Evolutionary conservation across 1,284 basidiomycete species (phyloP).

Genomic region (Papiliotrema flavescens): DNA sequence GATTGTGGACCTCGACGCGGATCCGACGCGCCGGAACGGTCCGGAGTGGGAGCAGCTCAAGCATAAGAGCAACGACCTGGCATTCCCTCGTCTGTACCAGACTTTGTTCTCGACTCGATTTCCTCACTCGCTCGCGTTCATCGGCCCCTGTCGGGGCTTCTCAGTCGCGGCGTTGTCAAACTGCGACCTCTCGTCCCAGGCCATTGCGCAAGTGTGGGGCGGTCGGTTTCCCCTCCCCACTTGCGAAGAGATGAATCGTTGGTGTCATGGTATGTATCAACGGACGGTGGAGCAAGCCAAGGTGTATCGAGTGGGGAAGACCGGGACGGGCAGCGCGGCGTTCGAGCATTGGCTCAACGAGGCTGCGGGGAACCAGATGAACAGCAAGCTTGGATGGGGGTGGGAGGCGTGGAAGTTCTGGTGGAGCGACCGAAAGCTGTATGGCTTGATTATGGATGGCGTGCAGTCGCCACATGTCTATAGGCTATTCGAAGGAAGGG

Average conservation of each 20-base stretch:
- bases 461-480: constrained; percentile 11
- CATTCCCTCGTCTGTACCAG: constrained; percentile 13
- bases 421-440: constrained; percentile 12
- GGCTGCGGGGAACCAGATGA: constrained; percentile 10
- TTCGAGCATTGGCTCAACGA: constrained; percentile 12
- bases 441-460: constrained; percentile 8
- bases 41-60: constrained; percentile 9
- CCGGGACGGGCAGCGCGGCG: neutral
- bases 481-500: constrained; percentile 11
- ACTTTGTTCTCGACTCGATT: constrained; percentile 5
- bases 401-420: constrained; percentile 14
- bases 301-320: neutral
- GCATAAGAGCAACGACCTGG: constrained; percentile 1
- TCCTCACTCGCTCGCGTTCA: constrained; percentile 12
- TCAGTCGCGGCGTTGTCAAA: constrained; percentile 7
- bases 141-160: constrained; percentile 12
- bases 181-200: constrained; percentile 11
- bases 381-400: constrained; percentile 13
- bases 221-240: neutral
- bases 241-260: constrained; percentile 3
- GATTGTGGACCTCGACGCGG: constrained; percentile 4
- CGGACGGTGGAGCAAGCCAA: neutral
- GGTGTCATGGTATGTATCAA: constrained; percentile 11
- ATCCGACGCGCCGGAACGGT: constrained; percentile 2
- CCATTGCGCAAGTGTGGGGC: constrained; percentile 13